Evolutionary conservation across 768 basidiomycete species (phyloP).

Genomic region (Daedalea quercina): DNA sequence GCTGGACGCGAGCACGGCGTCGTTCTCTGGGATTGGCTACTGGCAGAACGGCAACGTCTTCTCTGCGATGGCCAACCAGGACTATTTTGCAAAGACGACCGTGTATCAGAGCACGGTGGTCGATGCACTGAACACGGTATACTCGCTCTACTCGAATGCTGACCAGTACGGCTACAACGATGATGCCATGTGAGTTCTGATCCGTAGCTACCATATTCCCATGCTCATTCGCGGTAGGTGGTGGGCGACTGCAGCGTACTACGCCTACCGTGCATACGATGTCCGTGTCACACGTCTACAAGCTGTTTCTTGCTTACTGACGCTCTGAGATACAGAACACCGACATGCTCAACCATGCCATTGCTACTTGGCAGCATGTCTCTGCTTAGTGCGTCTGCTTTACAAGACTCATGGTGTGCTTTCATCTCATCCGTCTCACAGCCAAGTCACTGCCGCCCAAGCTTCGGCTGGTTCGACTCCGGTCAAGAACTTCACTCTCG

Average conservation of each 20-base stretch:
- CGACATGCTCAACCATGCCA: slow-evolving; percentile 35
- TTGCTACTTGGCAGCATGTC: slow-evolving; percentile 43
- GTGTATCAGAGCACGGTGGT: slow-evolving; percentile 32
- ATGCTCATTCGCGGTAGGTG: slow-evolving; percentile 25
- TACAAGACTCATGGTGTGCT: background rate
- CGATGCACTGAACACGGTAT: slow-evolving; percentile 35
- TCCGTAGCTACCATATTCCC: background rate
- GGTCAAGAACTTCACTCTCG: slow-evolving; percentile 34
- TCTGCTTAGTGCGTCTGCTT: slow-evolving; percentile 33
- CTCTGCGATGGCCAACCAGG: slow-evolving; percentile 45
- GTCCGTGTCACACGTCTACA: slow-evolving; percentile 7
- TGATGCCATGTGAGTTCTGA: slow-evolving; percentile 34
- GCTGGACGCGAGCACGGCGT: slow-evolving; percentile 28
- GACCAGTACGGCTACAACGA: slow-evolving; percentile 43
- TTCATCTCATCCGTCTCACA: slow-evolving; percentile 8
- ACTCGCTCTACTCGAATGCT: slow-evolving; percentile 31
- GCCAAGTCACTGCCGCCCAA: slow-evolving; percentile 36
- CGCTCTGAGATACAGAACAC: slow-evolving; percentile 12
- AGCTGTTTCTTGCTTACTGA: background rate
- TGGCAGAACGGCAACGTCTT: slow-evolving; percentile 50
- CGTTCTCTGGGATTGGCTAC: slow-evolving; percentile 45
- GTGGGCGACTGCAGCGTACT: slow-evolving; percentile 49
- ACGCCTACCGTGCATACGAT: slow-evolving; percentile 42
- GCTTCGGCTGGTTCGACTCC: slow-evolving; percentile 32
- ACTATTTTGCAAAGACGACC: slow-evolving; percentile 31